These are phyloP conservation scores for Ascoidea tarda DNA, from an alignment of 805 yeast genomes.

Conservation along the genomic window DNA sequence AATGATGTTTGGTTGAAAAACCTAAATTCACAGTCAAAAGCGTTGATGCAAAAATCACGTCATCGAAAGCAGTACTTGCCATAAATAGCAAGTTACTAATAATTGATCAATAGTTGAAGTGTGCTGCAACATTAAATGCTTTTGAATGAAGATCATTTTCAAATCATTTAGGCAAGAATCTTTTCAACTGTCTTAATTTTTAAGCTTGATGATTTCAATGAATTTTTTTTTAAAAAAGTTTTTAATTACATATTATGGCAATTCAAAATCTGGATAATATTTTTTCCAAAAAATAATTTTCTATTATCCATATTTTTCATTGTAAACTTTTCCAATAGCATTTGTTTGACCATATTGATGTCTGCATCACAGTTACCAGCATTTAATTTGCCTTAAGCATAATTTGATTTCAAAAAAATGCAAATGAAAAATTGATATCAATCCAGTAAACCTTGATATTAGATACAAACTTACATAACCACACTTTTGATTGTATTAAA, in stretches of 20 bases:
- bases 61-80: slow-evolving; percentile 5
- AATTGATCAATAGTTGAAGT: slow-evolving; percentile 1
- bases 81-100: slow-evolving; percentile 3
- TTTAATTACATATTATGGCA: not conserved
- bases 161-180: not conserved
- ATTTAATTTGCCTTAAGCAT: too few relatives aligned
- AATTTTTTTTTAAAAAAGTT: too few relatives aligned
- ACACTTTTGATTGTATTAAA: not conserved
- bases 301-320: too few relatives aligned
- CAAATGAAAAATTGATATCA: not conserved
- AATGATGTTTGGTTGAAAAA: not conserved
- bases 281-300: too few relatives aligned
- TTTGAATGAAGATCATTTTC: not conserved
- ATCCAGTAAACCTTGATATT: not conserved
- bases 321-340: too few relatives aligned
- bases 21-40: not conserved
- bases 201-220: not conserved
- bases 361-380: too few relatives aligned
- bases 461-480: not conserved
- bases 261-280: too few relatives aligned
- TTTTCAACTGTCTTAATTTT: not conserved
- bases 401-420: not conserved
- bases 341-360: too few relatives aligned
- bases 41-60: not conserved
- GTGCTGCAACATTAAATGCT: not conserved